Conservation (phyloP, 352 stramenopile species). For the Phytophthora uliginosa region DNA sequence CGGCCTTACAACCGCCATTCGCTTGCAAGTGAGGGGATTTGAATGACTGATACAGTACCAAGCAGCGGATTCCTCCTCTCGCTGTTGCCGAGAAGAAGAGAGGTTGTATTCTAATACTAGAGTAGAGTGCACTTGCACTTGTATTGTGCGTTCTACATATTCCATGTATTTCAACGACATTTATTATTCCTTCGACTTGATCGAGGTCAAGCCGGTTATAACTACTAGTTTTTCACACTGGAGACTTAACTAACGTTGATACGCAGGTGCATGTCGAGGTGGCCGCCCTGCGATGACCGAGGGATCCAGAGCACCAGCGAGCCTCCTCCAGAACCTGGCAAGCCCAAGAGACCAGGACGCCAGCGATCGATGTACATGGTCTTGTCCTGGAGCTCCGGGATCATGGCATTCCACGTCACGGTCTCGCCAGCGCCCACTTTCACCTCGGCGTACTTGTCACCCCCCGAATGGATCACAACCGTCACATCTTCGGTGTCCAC, state of each 20-base stretch:
- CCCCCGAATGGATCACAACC: conserved; percentile 29
- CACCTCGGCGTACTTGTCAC: conserved; percentile 31
- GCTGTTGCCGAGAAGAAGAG: too few relatives aligned
- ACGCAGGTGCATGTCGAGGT: conserved; percentile 40
- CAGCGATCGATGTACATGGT: conserved; percentile 31
- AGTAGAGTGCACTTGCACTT: too few relatives aligned
- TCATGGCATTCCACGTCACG: conserved; percentile 26
- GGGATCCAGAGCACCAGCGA: conserved; percentile 52
- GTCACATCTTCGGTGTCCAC: conserved; percentile 30
- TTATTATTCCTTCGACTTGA: background rate
- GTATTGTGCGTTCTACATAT: too few relatives aligned
- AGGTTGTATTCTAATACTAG: too few relatives aligned
- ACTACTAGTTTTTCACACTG: background rate
- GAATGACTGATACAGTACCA: too few relatives aligned
- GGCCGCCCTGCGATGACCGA: conserved; percentile 35
- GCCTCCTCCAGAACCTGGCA: conserved; percentile 27
- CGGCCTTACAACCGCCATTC: background rate
- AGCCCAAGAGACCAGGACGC: conserved; percentile 20
- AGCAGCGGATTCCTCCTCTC: too few relatives aligned
- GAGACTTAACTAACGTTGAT: conserved; percentile 34
- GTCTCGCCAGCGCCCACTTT: conserved; percentile 21
- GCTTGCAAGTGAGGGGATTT: background rate
- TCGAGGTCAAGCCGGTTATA: background rate
- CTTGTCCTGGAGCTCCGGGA: conserved; percentile 33
- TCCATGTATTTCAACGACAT: background rate